A percentile compares a stretch with the other conserved stretches of the same genome.
Conservation (phyloP, 208 protist species). For the Trypanosoma congolense region DNA sequence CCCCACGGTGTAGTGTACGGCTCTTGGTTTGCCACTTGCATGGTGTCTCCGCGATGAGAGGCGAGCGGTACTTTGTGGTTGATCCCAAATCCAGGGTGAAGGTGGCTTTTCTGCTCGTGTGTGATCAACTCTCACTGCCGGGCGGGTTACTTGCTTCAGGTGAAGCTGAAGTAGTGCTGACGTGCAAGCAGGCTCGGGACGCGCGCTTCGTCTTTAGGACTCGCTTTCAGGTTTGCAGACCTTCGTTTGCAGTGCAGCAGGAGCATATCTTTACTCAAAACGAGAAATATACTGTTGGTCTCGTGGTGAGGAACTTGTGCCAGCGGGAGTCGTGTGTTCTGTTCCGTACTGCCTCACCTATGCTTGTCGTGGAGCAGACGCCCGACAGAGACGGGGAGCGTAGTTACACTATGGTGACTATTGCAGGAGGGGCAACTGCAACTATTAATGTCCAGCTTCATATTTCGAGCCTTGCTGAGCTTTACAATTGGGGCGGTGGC, state of each 20-base stretch:
- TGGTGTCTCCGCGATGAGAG: conserved; percentile 39
- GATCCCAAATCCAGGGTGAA: conserved; percentile 74
- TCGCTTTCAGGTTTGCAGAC: conserved; percentile 53
- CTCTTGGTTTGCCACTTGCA: conserved; percentile 73
- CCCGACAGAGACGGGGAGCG: background rate
- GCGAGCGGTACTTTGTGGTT: conserved; percentile 72
- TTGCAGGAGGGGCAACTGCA: conserved; percentile 3
- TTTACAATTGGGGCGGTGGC: conserved; percentile 64
- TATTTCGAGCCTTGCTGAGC: conserved; percentile 42
- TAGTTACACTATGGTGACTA: conserved; percentile 1
- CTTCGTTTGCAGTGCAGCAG: conserved; percentile 55
- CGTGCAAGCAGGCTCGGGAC: conserved; percentile 83
- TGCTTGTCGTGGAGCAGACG: conserved; percentile 5
- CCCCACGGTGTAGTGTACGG: conserved; percentile 46
- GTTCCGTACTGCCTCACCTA: conserved; percentile 17
- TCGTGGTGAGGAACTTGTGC: conserved; percentile 19
- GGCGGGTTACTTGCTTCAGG: conserved; percentile 37
- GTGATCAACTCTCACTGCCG: conserved; percentile 32
- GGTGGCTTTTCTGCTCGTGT: conserved; percentile 66
- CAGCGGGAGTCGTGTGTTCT: conserved; percentile 13
- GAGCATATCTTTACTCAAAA: conserved; percentile 12
- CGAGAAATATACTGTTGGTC: conserved; percentile 11
- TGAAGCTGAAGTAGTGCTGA: conserved; percentile 74
- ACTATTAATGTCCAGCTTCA: conserved; percentile 58
- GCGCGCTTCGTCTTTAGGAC: conserved; percentile 61